These are phyloP conservation scores for Boechera retrofracta DNA, from an alignment of 345 rosid species.

Conservation along the genomic window DNA sequence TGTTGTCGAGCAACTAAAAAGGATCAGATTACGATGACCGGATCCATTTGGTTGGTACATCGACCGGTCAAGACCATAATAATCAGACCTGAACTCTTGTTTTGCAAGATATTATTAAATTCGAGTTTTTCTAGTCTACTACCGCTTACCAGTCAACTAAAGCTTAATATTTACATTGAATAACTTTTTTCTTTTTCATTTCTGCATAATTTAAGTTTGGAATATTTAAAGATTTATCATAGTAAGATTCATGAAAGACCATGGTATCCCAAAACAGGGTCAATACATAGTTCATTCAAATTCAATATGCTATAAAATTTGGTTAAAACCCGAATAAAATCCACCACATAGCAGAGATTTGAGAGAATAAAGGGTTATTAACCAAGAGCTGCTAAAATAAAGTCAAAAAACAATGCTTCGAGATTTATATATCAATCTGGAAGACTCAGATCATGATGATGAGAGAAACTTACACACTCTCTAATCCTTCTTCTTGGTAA, in stretches of 20 bases:
- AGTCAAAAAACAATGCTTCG: constrained; percentile 32
- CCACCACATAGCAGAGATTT: constrained; percentile 8
- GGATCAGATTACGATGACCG: no score
- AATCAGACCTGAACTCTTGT: no score
- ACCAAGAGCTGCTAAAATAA: constrained; percentile 33
- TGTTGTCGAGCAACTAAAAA: no score
- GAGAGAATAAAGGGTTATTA: background rate
- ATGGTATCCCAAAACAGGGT: background rate
- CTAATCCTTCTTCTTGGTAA: constrained; percentile 69
- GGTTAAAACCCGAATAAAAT: constrained; percentile 30
- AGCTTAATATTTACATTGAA: no score
- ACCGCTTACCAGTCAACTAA: no score
- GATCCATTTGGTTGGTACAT: no score
- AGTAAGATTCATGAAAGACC: background rate
- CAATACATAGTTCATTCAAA: constrained; percentile 29
- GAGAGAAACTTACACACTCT: constrained; percentile 40
- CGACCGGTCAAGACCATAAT: no score
- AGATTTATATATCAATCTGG: constrained; percentile 28
- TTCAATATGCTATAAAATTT: constrained; percentile 45
- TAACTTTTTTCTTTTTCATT: no score
- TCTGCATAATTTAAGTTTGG: background rate
- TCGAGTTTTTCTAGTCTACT: no score
- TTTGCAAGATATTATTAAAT: no score
- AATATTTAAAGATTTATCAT: constrained; percentile 21
- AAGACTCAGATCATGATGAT: constrained; percentile 37